These are phyloP conservation scores for Sugiyamaella sp. DNA, from an alignment of 1,139 yeast genomes.

Conservation along the genomic window DNA sequence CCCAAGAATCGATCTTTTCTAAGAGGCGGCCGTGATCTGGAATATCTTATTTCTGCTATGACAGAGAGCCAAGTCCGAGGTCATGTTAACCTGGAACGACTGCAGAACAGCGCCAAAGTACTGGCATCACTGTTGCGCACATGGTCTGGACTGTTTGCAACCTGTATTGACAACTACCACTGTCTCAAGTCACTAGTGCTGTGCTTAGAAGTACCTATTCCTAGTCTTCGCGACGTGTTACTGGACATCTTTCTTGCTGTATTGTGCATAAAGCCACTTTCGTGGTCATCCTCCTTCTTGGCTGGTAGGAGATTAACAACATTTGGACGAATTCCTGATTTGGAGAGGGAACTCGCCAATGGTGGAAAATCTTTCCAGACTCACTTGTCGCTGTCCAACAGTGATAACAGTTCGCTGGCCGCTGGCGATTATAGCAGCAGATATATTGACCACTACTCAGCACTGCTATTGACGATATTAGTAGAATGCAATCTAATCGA, in stretches of 20 bases:
- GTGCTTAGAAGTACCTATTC: conserved; percentile 62
- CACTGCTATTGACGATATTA: conserved; percentile 58
- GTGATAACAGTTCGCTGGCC: not conserved
- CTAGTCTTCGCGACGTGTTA: conserved; percentile 60
- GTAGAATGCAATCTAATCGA: conserved; percentile 60
- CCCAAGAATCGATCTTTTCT: conserved; percentile 61
- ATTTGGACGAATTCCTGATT: conserved; percentile 35
- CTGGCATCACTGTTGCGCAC: conserved; percentile 64
- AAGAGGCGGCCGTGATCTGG: conserved; percentile 65
- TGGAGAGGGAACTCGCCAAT: conserved; percentile 22
- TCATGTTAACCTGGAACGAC: conserved; percentile 53
- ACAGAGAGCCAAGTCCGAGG: conserved; percentile 56
- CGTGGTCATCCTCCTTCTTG: conserved; percentile 54
- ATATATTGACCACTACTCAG: conserved; percentile 58
- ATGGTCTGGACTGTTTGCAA: conserved; percentile 76
- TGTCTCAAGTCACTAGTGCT: conserved; percentile 61
- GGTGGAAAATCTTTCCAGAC: conserved; percentile 15
- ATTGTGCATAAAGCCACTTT: conserved; percentile 60
- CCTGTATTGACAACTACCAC: conserved; percentile 60
- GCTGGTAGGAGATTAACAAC: conserved; percentile 43
- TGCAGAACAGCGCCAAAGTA: conserved; percentile 65
- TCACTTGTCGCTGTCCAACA: not conserved
- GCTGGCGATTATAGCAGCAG: conserved; percentile 14
- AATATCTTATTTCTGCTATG: conserved; percentile 65
- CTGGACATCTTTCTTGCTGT: conserved; percentile 74